Base-by-base conservation (phyloP, 148 eudicot genomes). In the Heliamphora exappendiculata region DNA sequence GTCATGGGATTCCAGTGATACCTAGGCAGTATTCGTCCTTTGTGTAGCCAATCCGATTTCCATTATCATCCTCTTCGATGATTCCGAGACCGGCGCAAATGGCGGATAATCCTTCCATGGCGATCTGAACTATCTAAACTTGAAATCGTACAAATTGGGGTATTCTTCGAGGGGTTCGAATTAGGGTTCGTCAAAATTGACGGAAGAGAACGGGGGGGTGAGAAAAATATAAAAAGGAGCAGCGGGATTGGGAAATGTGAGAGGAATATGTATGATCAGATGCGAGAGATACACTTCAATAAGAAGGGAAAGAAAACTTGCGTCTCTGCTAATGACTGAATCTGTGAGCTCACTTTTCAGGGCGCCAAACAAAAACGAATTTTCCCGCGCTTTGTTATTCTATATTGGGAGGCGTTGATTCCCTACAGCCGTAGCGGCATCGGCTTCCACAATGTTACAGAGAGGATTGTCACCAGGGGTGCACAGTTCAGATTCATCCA, bases 81-180 rank as follows among this genome's bases (percentile, higher is more conserved):
- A 78, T 70, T 22, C 91, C 94, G 0, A 95, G 88, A 44, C 98
- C 99, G 24, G 86, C 83, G 68, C 99, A 95, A 26, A 89, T 88
- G 28, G 73, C 62, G 0, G 98, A 93, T 74, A 95, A 82, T 1
- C 91, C 96, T 42, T 95, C 99, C 79, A 91, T 91, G 44, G 76
- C 84, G 85, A 79, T 75, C 58, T 65, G 26, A 51, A 1, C 19
- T 29, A 79, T 75, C 58, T 65, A n/a, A 51, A 1, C 19, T 29
- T 57, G 41, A 28, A 42, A 39, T 50, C 8, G 57, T 10, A 24
- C n/a, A 42, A 78, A 53, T 78, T 85, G 75, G 82, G 84, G 77
- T 75, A 63, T 73, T 31, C 5, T 73, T 31, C 5, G 47, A 54
- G 57, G 39, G 16, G 16, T 33, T 60, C 20, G 13, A 24, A 42